These are phyloP conservation scores for Epichloe amarillans DNA, from an alignment of 2,329 filamentous ascomycete species.

Conservation along the genomic window DNA sequence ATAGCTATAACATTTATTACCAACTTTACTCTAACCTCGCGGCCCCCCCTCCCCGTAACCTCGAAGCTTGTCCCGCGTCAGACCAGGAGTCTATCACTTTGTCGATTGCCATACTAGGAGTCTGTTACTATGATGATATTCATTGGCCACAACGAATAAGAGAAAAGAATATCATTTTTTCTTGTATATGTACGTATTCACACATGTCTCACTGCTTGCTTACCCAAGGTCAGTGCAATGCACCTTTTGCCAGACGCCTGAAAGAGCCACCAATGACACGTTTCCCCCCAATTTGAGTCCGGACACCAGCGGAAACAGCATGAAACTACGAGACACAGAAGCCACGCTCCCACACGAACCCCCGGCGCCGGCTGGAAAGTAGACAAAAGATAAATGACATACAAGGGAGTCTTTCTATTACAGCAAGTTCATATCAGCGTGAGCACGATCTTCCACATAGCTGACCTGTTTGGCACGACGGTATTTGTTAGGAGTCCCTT, in stretches of 20 bases:
- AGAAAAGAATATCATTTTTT: no score
- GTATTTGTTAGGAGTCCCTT: slow-evolving; percentile 16
- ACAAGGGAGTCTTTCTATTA: slow-evolving; percentile 1
- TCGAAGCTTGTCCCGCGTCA: no score
- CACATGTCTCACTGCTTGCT: not conserved
- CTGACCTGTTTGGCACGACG: slow-evolving; percentile 25
- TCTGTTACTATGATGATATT: no score
- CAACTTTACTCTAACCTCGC: no score
- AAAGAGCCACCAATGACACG: not conserved
- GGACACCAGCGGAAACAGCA: not conserved
- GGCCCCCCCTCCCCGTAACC: no score
- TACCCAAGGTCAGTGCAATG: not conserved
- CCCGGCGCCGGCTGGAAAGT: not conserved
- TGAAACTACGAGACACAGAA: not conserved
- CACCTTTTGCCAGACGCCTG: not conserved
- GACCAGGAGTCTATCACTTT: no score
- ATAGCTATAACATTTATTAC: no score
- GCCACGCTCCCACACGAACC: not conserved
- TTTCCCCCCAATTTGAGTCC: not conserved
- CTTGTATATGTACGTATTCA: not conserved
- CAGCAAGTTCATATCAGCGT: slow-evolving; percentile 14
- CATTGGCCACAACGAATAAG: no score
- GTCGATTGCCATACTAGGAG: no score
- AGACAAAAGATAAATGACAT: not conserved
- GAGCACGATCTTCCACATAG: slow-evolving; percentile 21